Evolutionary conservation across 176 grass and related monocot genomes (phyloP), one percentile per base, ranked within the genome.

Genomic region (Musa beccarii): DNA sequence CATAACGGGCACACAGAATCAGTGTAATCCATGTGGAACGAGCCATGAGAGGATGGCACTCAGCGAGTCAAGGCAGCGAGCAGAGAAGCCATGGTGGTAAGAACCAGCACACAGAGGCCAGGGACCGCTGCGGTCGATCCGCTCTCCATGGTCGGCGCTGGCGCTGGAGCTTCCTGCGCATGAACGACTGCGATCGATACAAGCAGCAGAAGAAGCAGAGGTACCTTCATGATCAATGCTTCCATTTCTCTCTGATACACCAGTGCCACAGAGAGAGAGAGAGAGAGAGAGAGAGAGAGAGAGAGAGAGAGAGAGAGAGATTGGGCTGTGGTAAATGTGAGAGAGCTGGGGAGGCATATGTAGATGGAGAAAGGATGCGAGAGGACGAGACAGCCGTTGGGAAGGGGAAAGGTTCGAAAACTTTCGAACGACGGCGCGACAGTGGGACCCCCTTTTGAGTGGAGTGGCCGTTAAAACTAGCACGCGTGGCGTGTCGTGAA

Each of bases 391-490:
- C 64, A 71, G 85, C 86, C 92, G 89, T 96, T 92, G 74, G 73
- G 34, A 43, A 43, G 4, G 34, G 23, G 5, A 21, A 68, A 14
- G 28, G 63, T 68, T 78, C 76, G 52, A 50, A 88, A 89, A 87
- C 86, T 79, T 88, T 96, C 86, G 86, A 86, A 95, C 71, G 79
- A 66, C 59, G 34, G 34, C 34, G 34, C 34, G 34, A 5, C 4
- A 43, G 34, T 43, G 34, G 34, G 34, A 5, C 34, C 34, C 34
- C 6, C 34, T 43, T 6, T 43, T 43, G 34, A 71, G 82, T 79
- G 72, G 73, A 85, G 77, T 90, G 87, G 84, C 89, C 89, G 89
- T 92, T 92, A 76, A 29, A 0, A 20, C n/a, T 67, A 17, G 51
- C 11, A 80, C 53, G 72, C 65, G 50, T 84, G 70, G 52, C 62